phyloP scores from a whole-genome alignment of 768 basidiomycete species.

The Mycena filopes region DNA sequence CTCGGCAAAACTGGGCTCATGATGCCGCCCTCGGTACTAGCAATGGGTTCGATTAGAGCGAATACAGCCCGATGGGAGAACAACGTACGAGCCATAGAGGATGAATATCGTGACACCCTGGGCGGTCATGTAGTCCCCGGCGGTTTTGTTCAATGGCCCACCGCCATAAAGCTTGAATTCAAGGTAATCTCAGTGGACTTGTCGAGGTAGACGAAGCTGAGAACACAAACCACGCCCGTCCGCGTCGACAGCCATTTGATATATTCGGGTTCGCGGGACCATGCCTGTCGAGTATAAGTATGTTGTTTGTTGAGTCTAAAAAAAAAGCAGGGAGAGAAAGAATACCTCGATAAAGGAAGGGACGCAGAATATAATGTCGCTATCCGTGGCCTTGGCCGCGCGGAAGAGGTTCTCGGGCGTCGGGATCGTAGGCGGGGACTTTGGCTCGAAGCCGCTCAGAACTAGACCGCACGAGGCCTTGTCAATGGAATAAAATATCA shows the following conservation, averaged over 20 bases:
- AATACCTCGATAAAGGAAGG: slow-evolving; percentile 46
- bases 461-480: slow-evolving; percentile 39
- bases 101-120: slow-evolving; percentile 45
- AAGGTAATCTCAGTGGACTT: neutral
- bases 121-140: slow-evolving; percentile 45
- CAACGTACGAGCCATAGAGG: slow-evolving; percentile 47
- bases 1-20: slow-evolving; percentile 35
- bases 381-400: slow-evolving; percentile 33
- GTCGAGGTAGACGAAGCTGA: neutral
- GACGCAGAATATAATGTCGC: slow-evolving; percentile 40
- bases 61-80: neutral
- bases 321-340: slow-evolving; percentile 20
- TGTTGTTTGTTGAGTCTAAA: too few relatives aligned
- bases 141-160: slow-evolving; percentile 46
- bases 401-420: slow-evolving; percentile 38
- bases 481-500: neutral
- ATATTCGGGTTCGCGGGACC: slow-evolving; percentile 38
- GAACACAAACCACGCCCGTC: slow-evolving; percentile 7
- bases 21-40: slow-evolving; percentile 32
- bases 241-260: slow-evolving; percentile 32
- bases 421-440: slow-evolving; percentile 35
- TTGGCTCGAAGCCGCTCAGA: slow-evolving; percentile 38
- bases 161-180: slow-evolving; percentile 46
- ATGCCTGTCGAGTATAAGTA: slow-evolving; percentile 39
- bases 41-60: neutral